phyloP scores from a whole-genome alignment of 345 rosid genomes.

The Populus pruinosa region DNA sequence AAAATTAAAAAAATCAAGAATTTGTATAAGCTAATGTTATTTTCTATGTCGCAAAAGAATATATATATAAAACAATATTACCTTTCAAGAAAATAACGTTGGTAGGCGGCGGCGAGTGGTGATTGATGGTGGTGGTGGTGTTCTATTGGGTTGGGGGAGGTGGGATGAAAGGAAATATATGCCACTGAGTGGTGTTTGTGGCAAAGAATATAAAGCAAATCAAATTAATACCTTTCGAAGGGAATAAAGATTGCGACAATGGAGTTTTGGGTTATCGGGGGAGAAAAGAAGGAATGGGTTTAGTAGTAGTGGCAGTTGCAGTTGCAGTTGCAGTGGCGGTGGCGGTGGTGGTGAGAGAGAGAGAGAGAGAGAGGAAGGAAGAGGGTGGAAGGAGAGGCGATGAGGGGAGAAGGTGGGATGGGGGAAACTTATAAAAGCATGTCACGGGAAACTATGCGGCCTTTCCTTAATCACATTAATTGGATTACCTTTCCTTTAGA shows the following conservation, averaged over 20 bases:
- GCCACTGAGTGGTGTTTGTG: background rate
- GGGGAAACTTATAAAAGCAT: conserved; percentile 25
- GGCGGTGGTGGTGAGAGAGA: background rate
- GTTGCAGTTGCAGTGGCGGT: background rate
- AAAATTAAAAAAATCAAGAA: background rate
- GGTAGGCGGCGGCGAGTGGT: background rate
- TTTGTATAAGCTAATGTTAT: background rate
- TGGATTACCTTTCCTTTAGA: background rate
- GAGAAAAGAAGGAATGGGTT: background rate
- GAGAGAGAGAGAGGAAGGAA: conserved; percentile 1
- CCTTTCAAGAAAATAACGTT: background rate
- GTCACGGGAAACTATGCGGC: conserved; percentile 48
- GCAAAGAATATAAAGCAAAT: background rate
- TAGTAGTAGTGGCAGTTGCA: background rate
- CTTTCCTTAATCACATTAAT: conserved; percentile 29
- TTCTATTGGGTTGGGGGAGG: background rate
- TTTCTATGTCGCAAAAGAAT: background rate
- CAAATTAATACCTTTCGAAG: background rate
- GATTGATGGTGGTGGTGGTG: too few species aligned
- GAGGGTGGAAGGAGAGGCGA: conserved; percentile 2
- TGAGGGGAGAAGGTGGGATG: background rate
- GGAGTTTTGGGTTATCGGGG: background rate
- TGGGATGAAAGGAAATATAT: background rate
- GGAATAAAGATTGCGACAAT: background rate
- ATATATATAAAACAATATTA: background rate